A percentile compares a stretch with the other conserved stretches of the same genome.
Conservation (phyloP, 805 yeast species). For the Scheffersomyces spartinae region DNA sequence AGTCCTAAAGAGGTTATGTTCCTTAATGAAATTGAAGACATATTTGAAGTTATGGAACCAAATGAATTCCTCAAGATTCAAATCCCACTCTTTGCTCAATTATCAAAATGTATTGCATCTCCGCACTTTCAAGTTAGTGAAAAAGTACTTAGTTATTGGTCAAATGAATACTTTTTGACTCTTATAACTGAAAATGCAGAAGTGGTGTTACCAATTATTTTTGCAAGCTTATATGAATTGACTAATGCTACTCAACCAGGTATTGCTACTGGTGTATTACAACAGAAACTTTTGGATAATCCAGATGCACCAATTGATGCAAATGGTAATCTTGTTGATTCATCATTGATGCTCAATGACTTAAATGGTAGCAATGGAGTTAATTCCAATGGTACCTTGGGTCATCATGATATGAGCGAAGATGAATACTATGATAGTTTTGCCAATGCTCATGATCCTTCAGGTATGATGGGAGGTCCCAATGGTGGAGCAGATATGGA, state of each 20-base stretch:
- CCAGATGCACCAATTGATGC: constrained; percentile 29
- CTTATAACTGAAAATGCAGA: constrained; percentile 88
- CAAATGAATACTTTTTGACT: constrained; percentile 85
- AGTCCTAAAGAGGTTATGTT: constrained; percentile 95
- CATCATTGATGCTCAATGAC: constrained; percentile 20
- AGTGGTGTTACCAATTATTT: constrained; percentile 83
- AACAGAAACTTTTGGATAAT: constrained; percentile 24
- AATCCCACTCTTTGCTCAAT: constrained; percentile 86
- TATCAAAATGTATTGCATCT: constrained; percentile 85
- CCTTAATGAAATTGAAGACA: constrained; percentile 90
- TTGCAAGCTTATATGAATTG: constrained; percentile 80
- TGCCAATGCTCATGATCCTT: too few species aligned
- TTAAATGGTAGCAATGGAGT: constrained; percentile 7
- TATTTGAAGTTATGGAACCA: constrained; percentile 93
- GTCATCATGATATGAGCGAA: constrained; percentile 25
- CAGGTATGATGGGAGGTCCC: too few species aligned
- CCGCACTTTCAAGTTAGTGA: constrained; percentile 97
- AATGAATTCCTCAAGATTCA: constrained; percentile 83
- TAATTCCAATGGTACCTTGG: constrained; percentile 9
- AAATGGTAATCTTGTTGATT: constrained; percentile 30
- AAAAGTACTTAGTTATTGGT: constrained; percentile 88
- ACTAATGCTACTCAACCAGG: constrained; percentile 42
- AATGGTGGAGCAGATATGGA: constrained; percentile 19
- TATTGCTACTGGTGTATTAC: constrained; percentile 26
- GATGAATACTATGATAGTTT: constrained; percentile 34